Base-by-base conservation (phyloP, 2,329 filamentous ascomycete species). In the Pezicula neosporulosa region DNA sequence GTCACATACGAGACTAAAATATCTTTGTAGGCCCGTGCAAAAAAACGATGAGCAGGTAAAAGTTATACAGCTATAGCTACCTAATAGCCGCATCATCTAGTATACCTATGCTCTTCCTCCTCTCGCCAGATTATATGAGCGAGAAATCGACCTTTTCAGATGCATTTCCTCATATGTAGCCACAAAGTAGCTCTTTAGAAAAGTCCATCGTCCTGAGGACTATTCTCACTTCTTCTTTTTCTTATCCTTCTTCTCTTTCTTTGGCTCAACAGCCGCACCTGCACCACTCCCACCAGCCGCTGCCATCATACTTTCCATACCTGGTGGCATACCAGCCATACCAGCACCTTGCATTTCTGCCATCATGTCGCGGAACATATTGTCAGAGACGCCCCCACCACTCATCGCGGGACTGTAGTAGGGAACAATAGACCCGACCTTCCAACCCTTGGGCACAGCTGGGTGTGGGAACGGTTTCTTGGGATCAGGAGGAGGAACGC, bases 321-420 rank as follows among this genome's bases (percentile, higher is more conserved):
- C 74, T 43, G 66, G 66, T 4, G 70, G 67, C 61, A 71, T 66
- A 4, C 71, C 71, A 5, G 70, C 69, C 62, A 74, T 67, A 16
- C 52, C 57, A 21, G 53, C 58, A 48, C 61, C 60, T 47, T 80
- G 76, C 90, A 97, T 96, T 74, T 95, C 90, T 64, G 85, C 86
- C 92, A 97, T 96, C 78, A 97, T 96, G 61, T 97, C 92, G 75
- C 94, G 90, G 65, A 97, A 85, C 55, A 97, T 83, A 66, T 97
- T 96, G 70, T 99, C 94, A 56, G 85, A 92, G 10, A 97, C 90
- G 35, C 94, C 94, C 10, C 94, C 94, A 8, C 94, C 94, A 49
- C 89, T 94, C 72, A 97, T 81, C 16, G 91, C 94, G 1, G 92
- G 85, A 56, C 89, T 95, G 65, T 96, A 87, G 57, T 95, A 85